These are phyloP conservation scores for Zalerion maritima DNA, from an alignment of 495 filamentous ascomycete genomes.

Conservation along the genomic window DNA sequence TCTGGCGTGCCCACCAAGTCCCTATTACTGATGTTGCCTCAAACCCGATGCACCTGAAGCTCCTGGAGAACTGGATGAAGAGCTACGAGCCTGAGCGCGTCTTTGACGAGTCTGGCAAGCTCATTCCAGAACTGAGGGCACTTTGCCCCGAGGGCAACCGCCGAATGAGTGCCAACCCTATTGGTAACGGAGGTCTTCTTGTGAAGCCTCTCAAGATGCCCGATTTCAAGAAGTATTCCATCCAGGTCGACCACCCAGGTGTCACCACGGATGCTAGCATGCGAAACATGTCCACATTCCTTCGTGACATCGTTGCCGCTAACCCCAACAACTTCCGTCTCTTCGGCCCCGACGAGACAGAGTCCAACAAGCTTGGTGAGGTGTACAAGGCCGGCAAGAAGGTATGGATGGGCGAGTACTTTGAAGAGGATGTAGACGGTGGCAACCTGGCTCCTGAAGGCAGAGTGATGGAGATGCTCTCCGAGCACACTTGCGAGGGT, in stretches of 20 bases:
- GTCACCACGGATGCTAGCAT: conserved; percentile 40
- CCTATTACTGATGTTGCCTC: conserved; percentile 48
- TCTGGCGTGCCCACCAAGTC: conserved; percentile 60
- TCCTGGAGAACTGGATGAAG: conserved; percentile 56
- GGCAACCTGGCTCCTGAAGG: conserved; percentile 49
- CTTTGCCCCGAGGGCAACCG: conserved; percentile 45
- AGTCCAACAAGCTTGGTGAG: conserved; percentile 55
- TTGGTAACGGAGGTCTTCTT: conserved; percentile 51
- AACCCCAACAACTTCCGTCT: conserved; percentile 53
- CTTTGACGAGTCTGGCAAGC: conserved; percentile 41
- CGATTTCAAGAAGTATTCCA: conserved; percentile 46
- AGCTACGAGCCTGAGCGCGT: conserved; percentile 52
- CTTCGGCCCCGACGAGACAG: conserved; percentile 63
- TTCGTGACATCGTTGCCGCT: conserved; percentile 43
- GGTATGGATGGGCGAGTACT: conserved; percentile 62
- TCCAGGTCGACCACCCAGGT: conserved; percentile 38
- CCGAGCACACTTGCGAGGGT: conserved; percentile 60
- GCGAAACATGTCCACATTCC: conserved; percentile 46
- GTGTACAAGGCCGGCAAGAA: conserved; percentile 60
- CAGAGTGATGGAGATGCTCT: conserved; percentile 65
- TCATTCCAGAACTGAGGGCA: conserved; percentile 42
- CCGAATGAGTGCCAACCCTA: conserved; percentile 59
- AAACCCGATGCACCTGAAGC: conserved; percentile 44
- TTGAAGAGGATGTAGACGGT: conserved; percentile 53
- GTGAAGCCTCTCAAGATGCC: conserved; percentile 47